A percentile compares a stretch with the other conserved stretches of the same genome.
Evolutionary conservation across 805 yeast species (phyloP).

Genomic region (Candida qinlingensis): DNA sequence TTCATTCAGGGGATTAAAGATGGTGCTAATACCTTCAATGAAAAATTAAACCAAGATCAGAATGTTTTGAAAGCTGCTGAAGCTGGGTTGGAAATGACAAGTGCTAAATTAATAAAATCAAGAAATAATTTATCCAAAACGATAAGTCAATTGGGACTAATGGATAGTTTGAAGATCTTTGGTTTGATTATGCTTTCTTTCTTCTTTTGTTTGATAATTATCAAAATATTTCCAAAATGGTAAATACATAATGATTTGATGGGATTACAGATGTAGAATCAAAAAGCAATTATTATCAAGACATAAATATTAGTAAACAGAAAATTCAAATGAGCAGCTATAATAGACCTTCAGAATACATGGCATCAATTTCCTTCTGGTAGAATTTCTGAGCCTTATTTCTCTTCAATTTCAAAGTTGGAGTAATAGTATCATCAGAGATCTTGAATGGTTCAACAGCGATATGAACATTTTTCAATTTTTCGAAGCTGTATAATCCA

Average conservation of each 20-base stretch:
- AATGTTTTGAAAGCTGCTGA: conserved; percentile 37
- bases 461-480: conserved; percentile 40
- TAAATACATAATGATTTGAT: conserved; percentile 7
- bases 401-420: conserved; percentile 49
- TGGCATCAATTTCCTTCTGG: conserved; percentile 32
- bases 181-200: conserved; percentile 23
- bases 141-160: conserved; percentile 26
- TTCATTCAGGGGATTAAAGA: conserved; percentile 32
- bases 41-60: conserved; percentile 33
- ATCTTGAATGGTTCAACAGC: conserved; percentile 49
- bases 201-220: conserved; percentile 30
- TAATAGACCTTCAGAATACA: conserved; percentile 39
- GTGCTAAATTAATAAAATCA: conserved; percentile 29
- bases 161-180: conserved; percentile 26
- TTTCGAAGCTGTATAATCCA: conserved; percentile 45
- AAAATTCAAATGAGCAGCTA: neutral
- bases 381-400: conserved; percentile 47
- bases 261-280: neutral
- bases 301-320: neutral
- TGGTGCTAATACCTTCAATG: conserved; percentile 37
- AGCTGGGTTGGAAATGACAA: conserved; percentile 34
- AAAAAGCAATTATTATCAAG: neutral
- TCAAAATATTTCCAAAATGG: conserved; percentile 35
- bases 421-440: conserved; percentile 51
- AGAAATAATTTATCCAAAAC: conserved; percentile 25